These are phyloP conservation scores for Wickerhamiella shivajii DNA, from an alignment of 805 yeast genomes.

Conservation along the genomic window DNA sequence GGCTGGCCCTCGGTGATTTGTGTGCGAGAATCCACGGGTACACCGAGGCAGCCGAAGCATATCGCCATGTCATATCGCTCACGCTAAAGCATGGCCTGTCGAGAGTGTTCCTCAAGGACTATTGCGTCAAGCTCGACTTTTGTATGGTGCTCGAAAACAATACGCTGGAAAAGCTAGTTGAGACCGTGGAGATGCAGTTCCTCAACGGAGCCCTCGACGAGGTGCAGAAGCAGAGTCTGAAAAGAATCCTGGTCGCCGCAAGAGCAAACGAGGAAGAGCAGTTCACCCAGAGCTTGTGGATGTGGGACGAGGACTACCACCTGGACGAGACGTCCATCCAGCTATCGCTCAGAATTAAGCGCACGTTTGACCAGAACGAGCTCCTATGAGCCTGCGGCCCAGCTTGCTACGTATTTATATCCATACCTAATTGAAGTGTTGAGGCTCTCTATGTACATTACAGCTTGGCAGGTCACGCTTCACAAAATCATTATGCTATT, in stretches of 20 bases:
- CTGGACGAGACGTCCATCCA: conserved; percentile 14
- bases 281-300: conserved; percentile 15
- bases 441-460: not conserved
- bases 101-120: conserved; percentile 8
- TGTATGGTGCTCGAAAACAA: conserved; percentile 10
- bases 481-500: not conserved
- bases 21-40: not conserved
- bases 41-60: conserved; percentile 3
- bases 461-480: not conserved
- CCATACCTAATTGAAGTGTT: no score
- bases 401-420: no score
- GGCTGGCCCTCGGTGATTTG: no score
- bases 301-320: conserved; percentile 13
- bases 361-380: conserved; percentile 5
- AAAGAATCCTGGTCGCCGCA: conserved; percentile 10
- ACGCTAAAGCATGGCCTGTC: not conserved
- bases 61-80: conserved; percentile 2
- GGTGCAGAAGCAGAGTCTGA: conserved; percentile 11
- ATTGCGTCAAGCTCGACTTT: conserved; percentile 12
- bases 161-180: conserved; percentile 9
- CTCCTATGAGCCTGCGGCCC: no score
- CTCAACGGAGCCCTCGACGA: conserved; percentile 4
- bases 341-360: conserved; percentile 11
- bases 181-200: conserved; percentile 8
- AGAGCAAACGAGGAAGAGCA: conserved; percentile 10